phyloP scores from a whole-genome alignment of 2,329 filamentous ascomycete species.

The Balansia obtecta region DNA sequence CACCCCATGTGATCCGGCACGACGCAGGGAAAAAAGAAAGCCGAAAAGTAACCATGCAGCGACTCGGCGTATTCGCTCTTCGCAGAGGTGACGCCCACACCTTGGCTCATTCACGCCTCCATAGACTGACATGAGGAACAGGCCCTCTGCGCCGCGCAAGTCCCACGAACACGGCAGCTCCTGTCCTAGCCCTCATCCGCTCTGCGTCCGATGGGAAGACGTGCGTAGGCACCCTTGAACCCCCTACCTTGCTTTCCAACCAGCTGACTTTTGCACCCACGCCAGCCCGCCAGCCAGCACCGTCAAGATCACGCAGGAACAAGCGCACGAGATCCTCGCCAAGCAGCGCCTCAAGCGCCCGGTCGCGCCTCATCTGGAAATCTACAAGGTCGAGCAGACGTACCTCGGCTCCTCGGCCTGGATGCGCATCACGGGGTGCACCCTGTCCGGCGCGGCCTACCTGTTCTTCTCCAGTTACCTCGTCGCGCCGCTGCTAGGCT shows the following conservation, averaged over 20 bases:
- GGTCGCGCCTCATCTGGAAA: slow-evolving; percentile 67
- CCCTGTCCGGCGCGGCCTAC: slow-evolving; percentile 62
- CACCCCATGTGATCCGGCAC: background rate
- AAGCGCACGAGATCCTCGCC: slow-evolving; percentile 46
- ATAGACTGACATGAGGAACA: background rate
- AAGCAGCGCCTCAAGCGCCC: slow-evolving; percentile 70
- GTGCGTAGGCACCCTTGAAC: background rate
- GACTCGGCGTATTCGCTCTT: background rate
- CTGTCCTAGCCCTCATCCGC: background rate
- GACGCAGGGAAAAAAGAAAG: background rate
- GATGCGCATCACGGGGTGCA: slow-evolving; percentile 67
- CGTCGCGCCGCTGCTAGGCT: slow-evolving; percentile 56
- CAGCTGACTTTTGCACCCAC: background rate
- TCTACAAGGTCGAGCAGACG: slow-evolving; percentile 77
- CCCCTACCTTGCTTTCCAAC: background rate
- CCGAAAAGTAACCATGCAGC: background rate
- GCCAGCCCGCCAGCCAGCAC: background rate
- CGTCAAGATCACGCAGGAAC: background rate
- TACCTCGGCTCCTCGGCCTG: slow-evolving; percentile 59
- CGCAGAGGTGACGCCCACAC: background rate
- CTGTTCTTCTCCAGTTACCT: slow-evolving; percentile 70
- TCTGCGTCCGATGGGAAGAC: background rate
- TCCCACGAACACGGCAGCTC: background rate
- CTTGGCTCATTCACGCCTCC: background rate
- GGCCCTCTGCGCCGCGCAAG: background rate